Evolutionary conservation across 257 asterid species (phyloP).

Genomic region (Jasminum sambac): DNA sequence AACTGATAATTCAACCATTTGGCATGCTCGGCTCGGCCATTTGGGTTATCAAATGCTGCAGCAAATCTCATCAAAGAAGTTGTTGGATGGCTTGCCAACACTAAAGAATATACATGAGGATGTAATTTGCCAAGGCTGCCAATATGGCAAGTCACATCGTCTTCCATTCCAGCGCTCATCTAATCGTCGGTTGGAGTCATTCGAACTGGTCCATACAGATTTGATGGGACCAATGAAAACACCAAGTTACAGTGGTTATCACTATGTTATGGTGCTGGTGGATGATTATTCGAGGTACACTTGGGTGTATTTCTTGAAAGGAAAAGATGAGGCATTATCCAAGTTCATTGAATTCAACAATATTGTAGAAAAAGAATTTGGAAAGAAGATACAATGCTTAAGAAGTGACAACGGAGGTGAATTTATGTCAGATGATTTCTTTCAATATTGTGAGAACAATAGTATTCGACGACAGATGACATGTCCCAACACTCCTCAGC

Average conservation of each 20-base stretch:
- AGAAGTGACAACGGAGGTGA: neutral
- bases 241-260: constrained; percentile 11
- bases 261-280: constrained; percentile 31
- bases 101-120: constrained; percentile 7
- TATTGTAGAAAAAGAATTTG: too few relatives aligned
- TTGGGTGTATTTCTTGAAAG: too few relatives aligned
- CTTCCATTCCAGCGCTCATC: constrained; percentile 13
- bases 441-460: too few relatives aligned
- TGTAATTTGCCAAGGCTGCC: constrained; percentile 23
- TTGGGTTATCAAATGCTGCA: constrained; percentile 22
- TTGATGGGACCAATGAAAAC: constrained; percentile 28
- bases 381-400: too few relatives aligned
- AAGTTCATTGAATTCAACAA: too few relatives aligned
- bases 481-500: too few relatives aligned
- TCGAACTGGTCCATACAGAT: constrained; percentile 8
- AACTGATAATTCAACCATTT: constrained; percentile 3
- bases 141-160: constrained; percentile 13
- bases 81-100: constrained; percentile 14
- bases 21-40: constrained; percentile 25
- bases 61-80: constrained; percentile 17
- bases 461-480: too few relatives aligned
- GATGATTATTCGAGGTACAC: too few relatives aligned
- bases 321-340: too few relatives aligned
- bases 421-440: too few relatives aligned
- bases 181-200: neutral